Base-by-base conservation (phyloP, 129 eudicot genomes). In the Glebionis coronaria region DNA sequence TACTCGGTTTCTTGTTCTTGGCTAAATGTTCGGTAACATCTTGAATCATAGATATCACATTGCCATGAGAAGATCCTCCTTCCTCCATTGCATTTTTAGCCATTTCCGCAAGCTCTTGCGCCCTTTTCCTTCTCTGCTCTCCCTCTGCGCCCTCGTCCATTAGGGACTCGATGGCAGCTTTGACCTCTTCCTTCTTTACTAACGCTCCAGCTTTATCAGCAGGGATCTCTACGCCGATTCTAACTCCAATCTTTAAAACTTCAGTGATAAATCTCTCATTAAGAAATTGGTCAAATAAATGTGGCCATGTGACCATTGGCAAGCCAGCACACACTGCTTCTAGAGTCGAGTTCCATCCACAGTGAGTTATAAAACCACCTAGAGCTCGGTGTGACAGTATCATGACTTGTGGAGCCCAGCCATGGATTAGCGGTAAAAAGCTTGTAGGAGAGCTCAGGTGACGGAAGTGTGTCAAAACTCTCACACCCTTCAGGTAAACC, bases 381-480 rank as follows among this genome's bases (percentile, higher is more conserved):
- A 82, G 50, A 6, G 82, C 76, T 6, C 31, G 71, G 70, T 87
- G 90, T 2, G 83, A 71, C 15, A 87, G 42, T 19, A 84, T 80
- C 59, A 74, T 25, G 12, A 76, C 81, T 68, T 87, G 90, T 11
- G 90, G 95, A 1, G 87, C 87, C 95, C 90, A 87, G 0, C 89
- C 90, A 9, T 42, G 31, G 27, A 86, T 76, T 59, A 86, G 42
- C 63, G 6, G 40, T 15, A 8, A 25, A 19, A 25, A 57, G 16
- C 18, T 57, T 57, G 38, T 57, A 21, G 14, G 40, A 11, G 4
- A 50, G 25, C 6, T 67, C 75, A 0, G 58, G 0, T 5, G 81
- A 70, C 1, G 81, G 65, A 21, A 82, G 72, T 80, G 74, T 76
- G 31, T 85, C 91, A 35, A 79, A 66, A 63, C 63, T 79, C 63